Percentiles rank a stretch among this genome's conserved stretches.
Evolutionary conservation across 257 asterid species (phyloP).

Genomic region (Solanum ossicruentum): DNA sequence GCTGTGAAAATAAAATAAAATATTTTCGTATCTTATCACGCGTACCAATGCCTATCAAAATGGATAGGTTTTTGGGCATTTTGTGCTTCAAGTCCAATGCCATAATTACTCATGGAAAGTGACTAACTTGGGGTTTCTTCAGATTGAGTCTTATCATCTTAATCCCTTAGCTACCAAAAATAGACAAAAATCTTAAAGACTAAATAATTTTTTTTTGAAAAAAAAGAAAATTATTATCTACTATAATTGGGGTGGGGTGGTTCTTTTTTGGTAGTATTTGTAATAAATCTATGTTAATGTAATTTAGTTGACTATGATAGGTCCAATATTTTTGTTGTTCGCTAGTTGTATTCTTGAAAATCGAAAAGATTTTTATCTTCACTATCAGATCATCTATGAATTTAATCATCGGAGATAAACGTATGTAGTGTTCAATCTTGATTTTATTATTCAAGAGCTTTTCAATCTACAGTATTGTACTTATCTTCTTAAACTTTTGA

Average conservation of each 20-base stretch:
- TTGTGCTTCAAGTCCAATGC: background rate
- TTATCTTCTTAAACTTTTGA: background rate
- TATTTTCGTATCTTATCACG: too few relatives aligned
- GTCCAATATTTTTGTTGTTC: background rate
- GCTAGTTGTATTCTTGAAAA: background rate
- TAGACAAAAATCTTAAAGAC: background rate
- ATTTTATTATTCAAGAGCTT: background rate
- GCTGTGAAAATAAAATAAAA: too few relatives aligned
- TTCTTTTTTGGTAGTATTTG: background rate
- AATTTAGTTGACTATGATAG: background rate
- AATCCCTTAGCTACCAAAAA: background rate
- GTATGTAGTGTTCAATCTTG: background rate
- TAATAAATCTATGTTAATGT: background rate
- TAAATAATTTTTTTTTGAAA: background rate
- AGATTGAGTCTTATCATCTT: background rate
- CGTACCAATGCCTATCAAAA: background rate
- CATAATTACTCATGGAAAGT: background rate
- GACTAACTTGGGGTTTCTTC: background rate
- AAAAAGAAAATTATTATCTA: background rate
- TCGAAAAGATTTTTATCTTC: too few relatives aligned
- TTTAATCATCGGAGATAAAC: background rate
- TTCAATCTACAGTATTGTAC: background rate
- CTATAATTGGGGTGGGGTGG: background rate
- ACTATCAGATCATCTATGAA: background rate
- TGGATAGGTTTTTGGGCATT: background rate